Conservation (phyloP, 2,329 filamentous ascomycete genomes). For the Pyrenochaeta sp. region DNA sequence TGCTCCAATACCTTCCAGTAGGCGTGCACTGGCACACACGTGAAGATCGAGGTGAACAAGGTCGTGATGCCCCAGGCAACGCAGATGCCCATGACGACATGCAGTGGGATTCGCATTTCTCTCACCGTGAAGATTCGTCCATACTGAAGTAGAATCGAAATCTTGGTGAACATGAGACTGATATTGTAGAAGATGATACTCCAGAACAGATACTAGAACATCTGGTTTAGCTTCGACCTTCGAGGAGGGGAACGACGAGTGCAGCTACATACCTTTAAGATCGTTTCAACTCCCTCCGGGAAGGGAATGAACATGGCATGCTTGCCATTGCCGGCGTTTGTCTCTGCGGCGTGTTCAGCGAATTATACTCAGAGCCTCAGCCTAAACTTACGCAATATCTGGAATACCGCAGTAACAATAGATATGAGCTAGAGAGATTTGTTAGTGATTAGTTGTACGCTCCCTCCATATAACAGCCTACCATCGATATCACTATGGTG, state of each 20-base stretch:
- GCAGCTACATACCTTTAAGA: constrained; percentile 23
- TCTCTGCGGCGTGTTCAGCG: constrained; percentile 23
- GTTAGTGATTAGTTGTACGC: neutral
- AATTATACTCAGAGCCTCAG: neutral
- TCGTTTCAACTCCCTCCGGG: constrained; percentile 10
- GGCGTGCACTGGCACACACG: constrained; percentile 32
- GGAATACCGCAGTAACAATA: constrained; percentile 15
- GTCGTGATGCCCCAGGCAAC: constrained; percentile 21
- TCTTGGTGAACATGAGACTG: constrained; percentile 33
- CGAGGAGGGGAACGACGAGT: too few relatives aligned
- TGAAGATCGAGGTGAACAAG: constrained; percentile 25
- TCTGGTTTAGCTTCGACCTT: constrained; percentile 4
- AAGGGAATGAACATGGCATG: constrained; percentile 31
- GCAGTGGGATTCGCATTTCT: constrained; percentile 33
- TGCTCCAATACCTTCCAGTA: constrained; percentile 30
- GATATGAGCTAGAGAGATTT: constrained; percentile 14
- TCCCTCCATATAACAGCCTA: constrained; percentile 1
- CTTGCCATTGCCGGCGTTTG: constrained; percentile 30
- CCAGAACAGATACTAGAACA: constrained; percentile 33
- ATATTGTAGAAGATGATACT: constrained; percentile 37
- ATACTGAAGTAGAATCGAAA: constrained; percentile 42
- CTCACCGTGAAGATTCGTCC: constrained; percentile 34
- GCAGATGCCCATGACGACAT: constrained; percentile 31
- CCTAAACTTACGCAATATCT: constrained; percentile 27
- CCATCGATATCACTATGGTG: constrained; percentile 29